A percentile compares a stretch with the other conserved stretches of the same genome.
These are phyloP conservation scores for Aspergillus baeticus DNA, from an alignment of 495 filamentous ascomycete species.

Conservation along the genomic window DNA sequence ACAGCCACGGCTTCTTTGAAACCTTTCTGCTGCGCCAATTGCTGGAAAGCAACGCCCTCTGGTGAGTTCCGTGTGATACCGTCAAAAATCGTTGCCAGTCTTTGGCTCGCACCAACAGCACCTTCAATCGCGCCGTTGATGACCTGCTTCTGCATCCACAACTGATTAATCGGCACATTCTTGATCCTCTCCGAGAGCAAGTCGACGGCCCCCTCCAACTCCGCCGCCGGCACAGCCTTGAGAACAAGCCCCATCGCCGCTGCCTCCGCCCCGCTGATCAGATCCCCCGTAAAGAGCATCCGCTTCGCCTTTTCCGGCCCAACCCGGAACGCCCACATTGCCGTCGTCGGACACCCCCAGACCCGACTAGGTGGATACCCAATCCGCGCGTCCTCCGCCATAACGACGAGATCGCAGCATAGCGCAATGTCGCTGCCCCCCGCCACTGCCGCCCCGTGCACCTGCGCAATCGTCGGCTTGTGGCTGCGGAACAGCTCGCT, in stretches of 20 bases:
- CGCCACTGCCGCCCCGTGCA: slow-evolving; percentile 13
- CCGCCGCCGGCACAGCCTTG: slow-evolving; percentile 3
- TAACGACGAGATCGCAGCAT: slow-evolving; percentile 9
- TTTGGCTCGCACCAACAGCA: neutral
- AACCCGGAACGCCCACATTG: slow-evolving; percentile 10
- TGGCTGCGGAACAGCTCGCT: slow-evolving; percentile 6
- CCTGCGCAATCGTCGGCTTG: slow-evolving; percentile 11
- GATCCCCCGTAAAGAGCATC: slow-evolving; percentile 10
- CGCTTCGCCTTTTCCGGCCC: slow-evolving; percentile 12
- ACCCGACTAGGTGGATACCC: slow-evolving; percentile 11
- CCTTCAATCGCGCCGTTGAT: slow-evolving; percentile 6
- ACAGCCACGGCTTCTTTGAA: neutral
- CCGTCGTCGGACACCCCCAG: slow-evolving; percentile 10
- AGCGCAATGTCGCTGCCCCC: slow-evolving; percentile 15
- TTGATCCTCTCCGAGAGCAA: neutral
- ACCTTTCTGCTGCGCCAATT: too few relatives aligned
- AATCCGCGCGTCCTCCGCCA: slow-evolving; percentile 8
- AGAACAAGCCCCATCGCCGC: slow-evolving; percentile 5
- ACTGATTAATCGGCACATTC: neutral
- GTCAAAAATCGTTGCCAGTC: too few relatives aligned
- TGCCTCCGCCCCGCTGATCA: slow-evolving; percentile 8
- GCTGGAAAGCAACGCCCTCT: too few relatives aligned
- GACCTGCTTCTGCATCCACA: slow-evolving; percentile 9
- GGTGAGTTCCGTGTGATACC: too few relatives aligned
- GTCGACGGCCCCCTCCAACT: slow-evolving; percentile 1